Evolutionary conservation across 805 yeast species (phyloP).

Genomic region (Metschnikowia cubensis): DNA sequence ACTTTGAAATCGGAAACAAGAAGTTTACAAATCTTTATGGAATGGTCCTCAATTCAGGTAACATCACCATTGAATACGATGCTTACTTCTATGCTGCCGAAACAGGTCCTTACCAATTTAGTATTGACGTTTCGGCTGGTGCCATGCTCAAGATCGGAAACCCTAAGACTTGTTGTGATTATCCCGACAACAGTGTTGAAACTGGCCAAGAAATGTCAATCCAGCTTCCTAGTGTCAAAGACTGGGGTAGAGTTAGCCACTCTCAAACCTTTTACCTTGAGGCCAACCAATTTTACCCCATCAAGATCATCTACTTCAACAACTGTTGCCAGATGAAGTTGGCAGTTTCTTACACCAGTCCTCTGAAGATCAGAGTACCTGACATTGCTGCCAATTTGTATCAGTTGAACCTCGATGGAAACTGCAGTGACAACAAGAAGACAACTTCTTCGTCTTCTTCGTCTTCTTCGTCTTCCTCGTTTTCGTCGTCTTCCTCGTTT

Average conservation of each 20-base stretch:
- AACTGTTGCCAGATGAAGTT: neutral
- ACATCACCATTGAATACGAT: slow-evolving; percentile 1
- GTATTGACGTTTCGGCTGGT: slow-evolving; percentile 1
- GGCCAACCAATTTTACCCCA: slow-evolving; percentile 6
- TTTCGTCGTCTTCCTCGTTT: too few species aligned
- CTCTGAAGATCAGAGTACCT: neutral
- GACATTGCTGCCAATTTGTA: neutral
- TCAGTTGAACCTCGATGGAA: neutral
- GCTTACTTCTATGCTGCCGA: slow-evolving; percentile 4
- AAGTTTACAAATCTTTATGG: neutral
- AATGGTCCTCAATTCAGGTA: neutral
- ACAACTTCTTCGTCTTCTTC: neutral
- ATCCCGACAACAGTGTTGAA: neutral
- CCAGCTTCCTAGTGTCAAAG: neutral
- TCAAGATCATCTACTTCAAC: slow-evolving; percentile 11
- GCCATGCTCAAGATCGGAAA: neutral
- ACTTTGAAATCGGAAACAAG: neutral
- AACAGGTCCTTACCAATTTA: slow-evolving; percentile 2
- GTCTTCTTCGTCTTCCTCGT: too few species aligned
- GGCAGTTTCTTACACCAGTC: neutral
- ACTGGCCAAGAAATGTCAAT: neutral
- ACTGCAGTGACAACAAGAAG: neutral
- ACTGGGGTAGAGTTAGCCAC: neutral
- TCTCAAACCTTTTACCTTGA: slow-evolving; percentile 1
- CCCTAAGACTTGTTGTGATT: slow-evolving; percentile 8